Evolutionary conservation across 208 protist genomes (phyloP), one percentile per base, ranked within the genome.

Genomic region (Trypanosoma boissoni): DNA sequence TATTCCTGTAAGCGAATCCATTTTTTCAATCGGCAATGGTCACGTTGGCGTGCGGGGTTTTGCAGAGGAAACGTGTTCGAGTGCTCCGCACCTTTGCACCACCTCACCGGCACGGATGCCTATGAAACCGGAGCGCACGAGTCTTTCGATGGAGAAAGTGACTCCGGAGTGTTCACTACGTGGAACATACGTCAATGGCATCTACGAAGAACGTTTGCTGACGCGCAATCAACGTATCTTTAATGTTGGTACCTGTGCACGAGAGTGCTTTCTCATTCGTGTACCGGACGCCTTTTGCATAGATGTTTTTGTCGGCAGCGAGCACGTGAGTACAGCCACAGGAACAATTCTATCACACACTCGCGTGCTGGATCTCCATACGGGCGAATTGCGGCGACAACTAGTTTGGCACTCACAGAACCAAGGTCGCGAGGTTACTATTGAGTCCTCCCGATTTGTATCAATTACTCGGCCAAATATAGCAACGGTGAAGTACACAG

Each of bases 1-100:
- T 31, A 65, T 76, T 32, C 62, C 72, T 21, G 62, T 90, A 16
- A 86, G 86, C 51, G 89, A 95, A 57, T 76, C 81, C 4, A 69
- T 95, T 28, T 95, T 95, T 45, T 76, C 83, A 39, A 43, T 93
- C 16, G 77, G 86, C 32, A 95, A 95, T 59, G 89, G 89, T 45
- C 68, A 84, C 42, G 75, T 95, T 36, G 74, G 81, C 23, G 70
- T 95, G 18, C 83, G 86, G 12, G 89, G 89, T 18, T 91, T 88
- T 56, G 49, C 72, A 10, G 83, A 95, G 68, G 86, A 92, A 44
- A 48, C 69, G 14, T 43, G 56, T 1, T 18, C 21, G 7, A 36
- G 50, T 14, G 10, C 31, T 2, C 46, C 58, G 7, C 63, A 58
- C 36, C 24, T 41, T 14, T 18, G 32, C 4, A 31, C 23, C 23